Percentiles rank a stretch among this genome's conserved stretches.
Conservation (phyloP, 148 eudicot genomes). For the Vaccinium myrtillus region DNA sequence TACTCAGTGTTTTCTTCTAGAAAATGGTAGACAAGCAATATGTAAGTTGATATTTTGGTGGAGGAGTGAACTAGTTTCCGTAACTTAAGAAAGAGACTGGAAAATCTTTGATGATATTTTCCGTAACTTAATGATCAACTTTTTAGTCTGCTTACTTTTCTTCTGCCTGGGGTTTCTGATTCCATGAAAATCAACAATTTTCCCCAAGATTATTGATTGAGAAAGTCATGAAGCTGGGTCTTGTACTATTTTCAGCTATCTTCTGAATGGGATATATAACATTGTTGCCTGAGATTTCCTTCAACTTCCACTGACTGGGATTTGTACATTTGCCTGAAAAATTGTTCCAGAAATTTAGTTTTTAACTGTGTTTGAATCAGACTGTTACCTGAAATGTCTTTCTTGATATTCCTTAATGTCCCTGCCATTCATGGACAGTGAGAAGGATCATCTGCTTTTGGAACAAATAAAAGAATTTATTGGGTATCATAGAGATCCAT, state of each 20-base stretch:
- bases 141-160: not conserved
- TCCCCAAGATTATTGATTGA: not conserved
- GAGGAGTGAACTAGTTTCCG: not conserved
- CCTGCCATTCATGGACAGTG: not conserved
- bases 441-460: not conserved
- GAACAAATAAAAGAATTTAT: not conserved
- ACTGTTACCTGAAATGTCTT: not conserved
- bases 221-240: not conserved
- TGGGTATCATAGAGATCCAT: not conserved
- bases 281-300: not conserved
- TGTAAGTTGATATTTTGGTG: not conserved
- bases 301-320: not conserved
- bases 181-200: not conserved
- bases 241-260: not conserved
- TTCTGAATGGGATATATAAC: constrained; percentile 3
- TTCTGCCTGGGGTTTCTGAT: not conserved
- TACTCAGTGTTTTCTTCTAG: not conserved
- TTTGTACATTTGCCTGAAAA: not conserved
- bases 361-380: not conserved
- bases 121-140: not conserved
- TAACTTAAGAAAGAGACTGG: not conserved
- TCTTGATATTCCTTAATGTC: not conserved
- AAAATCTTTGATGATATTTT: constrained; percentile 3
- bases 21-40: not conserved
- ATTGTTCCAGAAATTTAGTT: not conserved